Conservation (phyloP, 306 rosid genomes). For the Acacia acuminata region DNA sequence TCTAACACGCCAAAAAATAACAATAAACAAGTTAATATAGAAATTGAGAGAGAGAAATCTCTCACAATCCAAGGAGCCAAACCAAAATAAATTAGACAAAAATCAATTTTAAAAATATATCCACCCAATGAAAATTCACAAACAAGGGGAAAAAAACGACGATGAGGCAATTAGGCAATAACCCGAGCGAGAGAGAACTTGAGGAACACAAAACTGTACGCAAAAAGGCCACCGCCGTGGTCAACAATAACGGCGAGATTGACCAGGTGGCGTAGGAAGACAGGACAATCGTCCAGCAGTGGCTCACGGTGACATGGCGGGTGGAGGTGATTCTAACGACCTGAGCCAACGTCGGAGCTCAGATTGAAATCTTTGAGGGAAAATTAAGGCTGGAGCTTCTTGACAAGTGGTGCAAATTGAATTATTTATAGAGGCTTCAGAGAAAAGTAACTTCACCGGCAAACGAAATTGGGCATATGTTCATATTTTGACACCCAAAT, state of each 20-base stretch:
- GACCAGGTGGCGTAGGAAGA: background rate
- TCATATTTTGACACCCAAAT: background rate
- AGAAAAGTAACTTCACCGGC: background rate
- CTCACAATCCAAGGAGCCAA: background rate
- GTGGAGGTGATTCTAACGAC: background rate
- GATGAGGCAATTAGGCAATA: background rate
- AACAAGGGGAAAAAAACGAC: background rate
- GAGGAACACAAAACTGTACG: background rate
- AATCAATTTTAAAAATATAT: background rate
- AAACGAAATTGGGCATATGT: background rate
- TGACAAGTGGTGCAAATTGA: background rate
- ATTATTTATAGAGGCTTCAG: background rate
- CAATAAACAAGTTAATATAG: background rate
- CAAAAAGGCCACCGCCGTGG: background rate
- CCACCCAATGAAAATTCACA: background rate
- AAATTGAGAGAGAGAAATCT: background rate
- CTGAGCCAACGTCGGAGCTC: background rate
- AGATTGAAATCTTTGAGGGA: background rate
- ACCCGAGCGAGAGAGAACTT: slow-evolving; percentile 8
- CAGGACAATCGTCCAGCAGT: background rate
- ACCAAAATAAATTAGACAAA: background rate
- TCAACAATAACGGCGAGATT: background rate
- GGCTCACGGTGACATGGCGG: slow-evolving; percentile 1
- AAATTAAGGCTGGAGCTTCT: background rate
- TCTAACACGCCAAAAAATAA: background rate